Evolutionary conservation across 192 early-diverging fungal genomes (phyloP).

Genomic region (Spinellus fusiger): DNA sequence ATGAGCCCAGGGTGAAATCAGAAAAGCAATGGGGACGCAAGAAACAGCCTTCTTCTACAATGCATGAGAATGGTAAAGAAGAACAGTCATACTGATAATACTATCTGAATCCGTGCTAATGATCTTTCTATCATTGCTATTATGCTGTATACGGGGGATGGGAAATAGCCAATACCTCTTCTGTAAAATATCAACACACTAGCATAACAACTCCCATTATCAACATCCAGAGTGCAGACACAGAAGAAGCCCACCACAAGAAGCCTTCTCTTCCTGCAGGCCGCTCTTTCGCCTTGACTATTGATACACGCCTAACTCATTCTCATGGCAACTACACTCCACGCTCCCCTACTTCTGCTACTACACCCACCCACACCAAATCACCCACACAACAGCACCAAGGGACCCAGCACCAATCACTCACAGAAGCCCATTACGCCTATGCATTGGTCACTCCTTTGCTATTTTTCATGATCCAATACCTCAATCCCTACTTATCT

Average conservation of each 20-base stretch:
- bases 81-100: neutral
- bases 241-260: neutral
- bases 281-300: slow-evolving; percentile 11
- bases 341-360: slow-evolving; percentile 9
- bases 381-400: slow-evolving; percentile 27
- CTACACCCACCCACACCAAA: too few relatives aligned
- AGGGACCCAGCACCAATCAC: slow-evolving; percentile 24
- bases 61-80: neutral
- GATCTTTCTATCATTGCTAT: too few relatives aligned
- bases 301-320: slow-evolving; percentile 18
- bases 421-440: slow-evolving; percentile 32
- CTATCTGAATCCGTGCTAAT: neutral
- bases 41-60: neutral
- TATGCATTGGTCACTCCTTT: slow-evolving; percentile 46
- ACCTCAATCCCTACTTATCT: slow-evolving; percentile 31
- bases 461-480: slow-evolving; percentile 42
- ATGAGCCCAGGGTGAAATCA: neutral
- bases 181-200: neutral
- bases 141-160: too few relatives aligned
- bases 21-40: neutral
- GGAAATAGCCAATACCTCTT: too few relatives aligned
- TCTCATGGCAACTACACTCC: neutral
- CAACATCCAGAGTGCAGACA: slow-evolving; percentile 28
- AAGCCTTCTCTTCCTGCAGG: neutral
- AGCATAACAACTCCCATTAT: slow-evolving; percentile 19